phyloP scores from a whole-genome alignment of 805 yeast genomes.

The Spathaspora boniae region DNA sequence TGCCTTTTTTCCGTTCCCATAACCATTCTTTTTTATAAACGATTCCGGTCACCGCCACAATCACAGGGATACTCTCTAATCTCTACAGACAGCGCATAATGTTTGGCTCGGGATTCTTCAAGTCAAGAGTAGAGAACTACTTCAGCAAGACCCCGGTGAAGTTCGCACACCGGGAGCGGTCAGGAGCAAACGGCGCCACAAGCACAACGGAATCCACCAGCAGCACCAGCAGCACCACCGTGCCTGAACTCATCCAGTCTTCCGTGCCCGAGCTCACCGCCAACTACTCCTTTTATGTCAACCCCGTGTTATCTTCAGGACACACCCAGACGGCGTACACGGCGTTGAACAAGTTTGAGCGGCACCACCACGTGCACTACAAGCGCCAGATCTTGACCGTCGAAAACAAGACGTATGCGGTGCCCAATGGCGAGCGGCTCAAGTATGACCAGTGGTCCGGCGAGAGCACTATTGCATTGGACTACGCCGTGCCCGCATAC shows the following conservation, averaged over 20 bases:
- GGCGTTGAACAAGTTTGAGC: constrained; percentile 41
- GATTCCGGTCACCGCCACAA: too few species aligned
- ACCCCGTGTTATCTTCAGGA: constrained; percentile 48
- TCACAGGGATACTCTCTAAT: too few species aligned
- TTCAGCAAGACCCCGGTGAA: constrained; percentile 22
- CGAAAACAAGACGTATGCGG: constrained; percentile 22
- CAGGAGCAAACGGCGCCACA: constrained; percentile 8
- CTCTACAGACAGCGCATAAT: too few species aligned
- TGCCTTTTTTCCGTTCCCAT: too few species aligned
- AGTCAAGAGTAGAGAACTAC: constrained; percentile 22
- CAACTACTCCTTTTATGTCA: constrained; percentile 37
- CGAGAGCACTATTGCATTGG: constrained; percentile 46
- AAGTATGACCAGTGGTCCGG: constrained; percentile 41
- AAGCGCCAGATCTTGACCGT: constrained; percentile 40
- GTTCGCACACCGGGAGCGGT: too few species aligned
- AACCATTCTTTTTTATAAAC: too few species aligned
- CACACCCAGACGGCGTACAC: constrained; percentile 49
- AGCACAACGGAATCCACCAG: constrained; percentile 10
- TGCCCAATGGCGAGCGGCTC: constrained; percentile 23
- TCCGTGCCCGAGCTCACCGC: constrained; percentile 39
- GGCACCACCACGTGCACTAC: constrained; percentile 40
- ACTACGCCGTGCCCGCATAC: constrained; percentile 33
- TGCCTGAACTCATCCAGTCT: constrained; percentile 31
- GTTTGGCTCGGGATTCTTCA: constrained; percentile 12
- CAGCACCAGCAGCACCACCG: constrained; percentile 9